phyloP scores from a whole-genome alignment of 805 yeast species.

The Starmerella bombi region DNA sequence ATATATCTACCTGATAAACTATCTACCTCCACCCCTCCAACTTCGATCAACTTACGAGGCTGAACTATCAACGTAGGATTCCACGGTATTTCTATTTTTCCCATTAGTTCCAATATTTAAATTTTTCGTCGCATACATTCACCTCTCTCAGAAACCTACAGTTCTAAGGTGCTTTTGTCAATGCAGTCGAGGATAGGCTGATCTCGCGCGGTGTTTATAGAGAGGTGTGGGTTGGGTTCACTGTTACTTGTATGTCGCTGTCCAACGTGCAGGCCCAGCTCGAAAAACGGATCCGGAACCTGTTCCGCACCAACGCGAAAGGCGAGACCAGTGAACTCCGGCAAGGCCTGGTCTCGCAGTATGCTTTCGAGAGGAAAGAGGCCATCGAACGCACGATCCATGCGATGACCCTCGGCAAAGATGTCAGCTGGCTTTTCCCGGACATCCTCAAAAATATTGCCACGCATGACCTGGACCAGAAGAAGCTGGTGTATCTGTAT shows the following conservation, averaged over 20 bases:
- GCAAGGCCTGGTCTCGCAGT: slow-evolving; percentile 84
- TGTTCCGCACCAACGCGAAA: slow-evolving; percentile 45
- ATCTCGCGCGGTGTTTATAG: not conserved
- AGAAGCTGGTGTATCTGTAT: slow-evolving; percentile 86
- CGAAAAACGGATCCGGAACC: slow-evolving; percentile 41
- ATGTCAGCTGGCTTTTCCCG: slow-evolving; percentile 86
- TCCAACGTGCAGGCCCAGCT: slow-evolving; percentile 20
- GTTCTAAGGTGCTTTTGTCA: too few relatives aligned
- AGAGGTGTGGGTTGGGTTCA: not conserved
- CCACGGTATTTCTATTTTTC: too few relatives aligned
- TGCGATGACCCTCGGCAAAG: slow-evolving; percentile 97
- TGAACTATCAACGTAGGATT: too few relatives aligned
- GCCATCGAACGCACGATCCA: slow-evolving; percentile 94
- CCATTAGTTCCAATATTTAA: too few relatives aligned
- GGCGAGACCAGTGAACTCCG: slow-evolving; percentile 79
- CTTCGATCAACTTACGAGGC: too few relatives aligned
- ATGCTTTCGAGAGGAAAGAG: slow-evolving; percentile 81
- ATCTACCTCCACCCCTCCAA: too few relatives aligned
- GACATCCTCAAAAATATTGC: slow-evolving; percentile 94
- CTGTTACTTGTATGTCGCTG: not conserved
- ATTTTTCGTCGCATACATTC: too few relatives aligned
- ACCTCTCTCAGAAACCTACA: too few relatives aligned
- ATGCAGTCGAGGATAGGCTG: too few relatives aligned
- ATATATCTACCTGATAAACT: too few relatives aligned
- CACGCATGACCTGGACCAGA: slow-evolving; percentile 90